Percentiles rank a stretch among this genome's conserved stretches.
Evolutionary conservation across 1,139 yeast genomes (phyloP).

Genomic region (Pneumocystis jirovecii): DNA sequence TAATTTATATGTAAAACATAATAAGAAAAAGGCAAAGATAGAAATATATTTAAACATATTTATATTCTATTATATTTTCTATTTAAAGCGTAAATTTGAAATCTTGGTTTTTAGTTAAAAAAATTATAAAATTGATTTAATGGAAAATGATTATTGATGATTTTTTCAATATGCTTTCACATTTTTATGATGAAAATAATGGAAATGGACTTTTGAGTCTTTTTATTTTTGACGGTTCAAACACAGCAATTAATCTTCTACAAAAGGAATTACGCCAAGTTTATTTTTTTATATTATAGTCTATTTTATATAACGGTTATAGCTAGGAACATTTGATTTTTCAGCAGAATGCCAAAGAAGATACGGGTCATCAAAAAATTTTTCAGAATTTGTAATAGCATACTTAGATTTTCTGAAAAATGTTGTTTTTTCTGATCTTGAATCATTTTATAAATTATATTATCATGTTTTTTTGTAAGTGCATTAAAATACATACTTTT

Average conservation of each 20-base stretch:
- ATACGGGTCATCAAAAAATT: not conserved
- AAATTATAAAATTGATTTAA: not conserved
- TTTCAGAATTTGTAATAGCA: not conserved
- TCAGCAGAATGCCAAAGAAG: not conserved
- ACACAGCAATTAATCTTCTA: not conserved
- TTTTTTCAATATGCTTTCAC: not conserved
- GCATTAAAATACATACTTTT: not conserved
- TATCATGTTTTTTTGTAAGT: not conserved
- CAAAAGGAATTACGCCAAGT: not conserved
- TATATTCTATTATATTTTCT: too few species aligned
- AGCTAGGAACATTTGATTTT: not conserved
- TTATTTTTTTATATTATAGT: not conserved
- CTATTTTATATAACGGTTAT: not conserved
- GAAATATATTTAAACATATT: too few species aligned
- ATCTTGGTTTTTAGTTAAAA: not conserved
- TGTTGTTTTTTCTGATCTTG: not conserved
- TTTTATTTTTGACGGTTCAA: not conserved
- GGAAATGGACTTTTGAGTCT: not conserved
- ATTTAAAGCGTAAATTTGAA: not conserved
- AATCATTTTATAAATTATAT: not conserved
- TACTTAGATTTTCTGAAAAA: not conserved
- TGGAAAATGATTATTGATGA: not conserved
- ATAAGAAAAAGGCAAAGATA: too few species aligned
- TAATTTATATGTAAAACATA: too few species aligned
- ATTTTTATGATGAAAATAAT: not conserved